Conservation (phyloP, 2,329 filamentous ascomycete species). For the Fusarium fracticaudum region DNA sequence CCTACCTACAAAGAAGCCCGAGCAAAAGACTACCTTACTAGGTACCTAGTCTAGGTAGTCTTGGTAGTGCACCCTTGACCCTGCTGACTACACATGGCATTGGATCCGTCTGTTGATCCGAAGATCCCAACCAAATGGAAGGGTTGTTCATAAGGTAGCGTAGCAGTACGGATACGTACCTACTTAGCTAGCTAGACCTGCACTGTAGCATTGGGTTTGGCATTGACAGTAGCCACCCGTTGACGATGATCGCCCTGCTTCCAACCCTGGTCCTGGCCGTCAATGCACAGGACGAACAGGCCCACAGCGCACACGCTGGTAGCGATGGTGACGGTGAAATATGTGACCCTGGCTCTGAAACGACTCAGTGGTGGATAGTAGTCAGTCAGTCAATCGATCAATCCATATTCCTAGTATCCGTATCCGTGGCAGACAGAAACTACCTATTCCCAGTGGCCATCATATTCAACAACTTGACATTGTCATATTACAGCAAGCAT, state of each 20-base stretch:
- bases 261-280: constrained; percentile 30
- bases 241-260: constrained; percentile 45
- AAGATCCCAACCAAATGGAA: constrained; percentile 36
- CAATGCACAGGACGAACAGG: constrained; percentile 26
- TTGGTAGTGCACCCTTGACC: neutral
- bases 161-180: constrained; percentile 1
- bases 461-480: neutral
- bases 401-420: neutral
- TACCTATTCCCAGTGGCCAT: neutral
- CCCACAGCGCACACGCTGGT: constrained; percentile 29
- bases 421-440: neutral
- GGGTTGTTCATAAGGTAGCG: neutral
- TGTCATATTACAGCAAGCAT: neutral
- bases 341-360: constrained; percentile 28
- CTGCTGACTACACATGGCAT: constrained; percentile 24
- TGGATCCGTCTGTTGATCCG: constrained; percentile 13
- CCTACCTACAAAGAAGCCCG: neutral
- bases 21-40: neutral
- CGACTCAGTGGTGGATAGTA: constrained; percentile 12
- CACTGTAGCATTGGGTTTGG: neutral
- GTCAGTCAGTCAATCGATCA: neutral
- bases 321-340: constrained; percentile 39
- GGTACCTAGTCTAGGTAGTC: neutral
- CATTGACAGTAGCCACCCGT: constrained; percentile 37
- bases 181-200: neutral